Evolutionary conservation across 23 red algal species (phyloP), one percentile per base, ranked within the genome.

Genomic region (Chondrus crispus): DNA sequence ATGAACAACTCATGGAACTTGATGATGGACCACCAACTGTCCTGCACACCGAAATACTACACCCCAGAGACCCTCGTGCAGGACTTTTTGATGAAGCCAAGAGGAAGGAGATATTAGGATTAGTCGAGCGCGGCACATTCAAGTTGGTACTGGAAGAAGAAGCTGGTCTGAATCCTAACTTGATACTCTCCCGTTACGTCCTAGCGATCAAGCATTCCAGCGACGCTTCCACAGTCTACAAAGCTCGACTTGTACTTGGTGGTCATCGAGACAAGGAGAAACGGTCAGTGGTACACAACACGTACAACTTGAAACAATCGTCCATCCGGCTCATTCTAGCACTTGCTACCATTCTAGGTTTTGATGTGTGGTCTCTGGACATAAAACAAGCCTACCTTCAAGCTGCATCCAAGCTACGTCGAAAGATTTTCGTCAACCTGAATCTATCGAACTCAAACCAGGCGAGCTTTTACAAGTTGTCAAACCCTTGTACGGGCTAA

Each of bases 201-300:
- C 44, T 1, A 18, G 74, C 29, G 16, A 52, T 81, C 44, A 81
- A 81, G 33, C 40, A 29, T 29, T n/a, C 19, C 29, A 18, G 52
- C 44, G 33, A 20, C n/a, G 41, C 39, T 1, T 0, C 14, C 14
- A 53, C 20, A 0, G 52, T 20, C 53, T 52, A 81, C 41, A 46
- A 81, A 51, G 0, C 41, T n/a, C 0, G 0, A 20, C 52, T 81
- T 81, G 16, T 81, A 52, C n/a, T 81, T 0, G 74, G 44, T 52
- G 74, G 74, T 81, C 74, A 81, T 29, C 19, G 74, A 29, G 74
- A 81, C 29, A 19, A 20, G 52, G 41, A 81, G 13, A 57, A 53
- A 19, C 0, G 16, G 1, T 18, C 16, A 52, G 19, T 48, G 37
- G 40, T 48, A 14, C 74, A 81, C 46, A 81, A 48, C 46, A 39